Conservation (phyloP, 768 basidiomycete species). For the Kondoa malvinella region DNA sequence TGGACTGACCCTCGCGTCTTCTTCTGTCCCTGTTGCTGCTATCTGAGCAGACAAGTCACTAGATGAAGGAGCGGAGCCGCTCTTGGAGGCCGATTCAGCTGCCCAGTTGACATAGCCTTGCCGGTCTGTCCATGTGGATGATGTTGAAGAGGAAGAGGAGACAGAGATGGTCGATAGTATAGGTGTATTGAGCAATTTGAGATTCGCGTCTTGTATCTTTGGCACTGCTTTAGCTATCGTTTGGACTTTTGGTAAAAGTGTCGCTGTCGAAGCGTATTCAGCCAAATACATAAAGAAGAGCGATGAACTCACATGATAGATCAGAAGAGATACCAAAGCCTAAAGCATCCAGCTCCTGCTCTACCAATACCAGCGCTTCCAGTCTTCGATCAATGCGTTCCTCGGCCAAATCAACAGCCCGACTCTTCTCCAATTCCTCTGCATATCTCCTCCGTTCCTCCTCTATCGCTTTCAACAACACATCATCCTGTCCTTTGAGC, state of each 20-base stretch:
- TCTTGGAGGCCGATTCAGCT: not conserved
- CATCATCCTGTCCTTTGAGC: slow-evolving; percentile 14
- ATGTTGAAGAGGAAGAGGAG: not conserved
- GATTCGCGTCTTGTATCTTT: not conserved
- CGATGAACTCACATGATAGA: not conserved
- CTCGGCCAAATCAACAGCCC: slow-evolving; percentile 18
- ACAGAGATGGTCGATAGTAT: not conserved
- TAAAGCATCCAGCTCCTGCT: slow-evolving; percentile 9
- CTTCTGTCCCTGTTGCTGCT: not conserved
- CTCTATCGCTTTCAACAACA: slow-evolving; percentile 20
- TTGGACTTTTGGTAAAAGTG: not conserved
- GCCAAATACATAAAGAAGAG: not conserved
- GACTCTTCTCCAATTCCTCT: slow-evolving; percentile 19
- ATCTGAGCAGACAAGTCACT: not conserved
- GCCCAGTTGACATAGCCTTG: not conserved
- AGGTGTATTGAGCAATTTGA: not conserved
- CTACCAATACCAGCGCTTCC: slow-evolving; percentile 8
- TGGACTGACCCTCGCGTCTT: not conserved
- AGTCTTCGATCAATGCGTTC: slow-evolving; percentile 13
- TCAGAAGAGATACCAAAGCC: not conserved
- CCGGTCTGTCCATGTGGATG: not conserved
- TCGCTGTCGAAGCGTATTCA: not conserved
- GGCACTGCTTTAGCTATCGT: not conserved
- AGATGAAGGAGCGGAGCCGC: not conserved
- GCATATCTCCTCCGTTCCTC: slow-evolving; percentile 21